Conservation (phyloP, 306 rosid species). For the Delonix regia region DNA sequence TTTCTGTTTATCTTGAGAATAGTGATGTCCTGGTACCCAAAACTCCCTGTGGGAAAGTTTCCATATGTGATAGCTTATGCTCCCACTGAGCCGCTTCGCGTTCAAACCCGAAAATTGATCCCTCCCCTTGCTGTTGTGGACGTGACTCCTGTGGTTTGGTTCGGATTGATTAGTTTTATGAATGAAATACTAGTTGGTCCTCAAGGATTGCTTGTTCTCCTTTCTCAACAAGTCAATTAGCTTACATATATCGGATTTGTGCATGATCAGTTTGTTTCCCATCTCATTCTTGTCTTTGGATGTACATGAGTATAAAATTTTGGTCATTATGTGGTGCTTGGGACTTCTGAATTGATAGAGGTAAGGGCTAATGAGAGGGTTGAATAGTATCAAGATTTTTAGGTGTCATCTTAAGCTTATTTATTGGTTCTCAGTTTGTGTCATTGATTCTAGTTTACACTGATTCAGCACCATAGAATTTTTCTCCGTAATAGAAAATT, state of each 20-base stretch:
- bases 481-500: too few relatives aligned
- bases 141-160: conserved; percentile 95
- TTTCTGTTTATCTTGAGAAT: conserved; percentile 82
- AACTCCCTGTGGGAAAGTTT: conserved; percentile 45
- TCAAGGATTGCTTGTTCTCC: conserved; percentile 92
- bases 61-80: conserved; percentile 89
- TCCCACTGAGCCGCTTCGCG: conserved; percentile 89
- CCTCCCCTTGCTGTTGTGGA: conserved; percentile 96
- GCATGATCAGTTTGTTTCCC: background rate
- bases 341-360: too few relatives aligned
- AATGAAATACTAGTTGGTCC: conserved; percentile 95
- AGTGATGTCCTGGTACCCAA: conserved; percentile 62
- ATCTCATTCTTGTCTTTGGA: background rate
- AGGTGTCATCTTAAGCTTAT: too few relatives aligned
- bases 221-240: conserved; percentile 74
- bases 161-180: conserved; percentile 85
- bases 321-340: background rate
- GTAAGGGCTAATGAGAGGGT: background rate
- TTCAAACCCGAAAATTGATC: conserved; percentile 76
- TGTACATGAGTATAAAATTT: background rate
- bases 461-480: too few relatives aligned
- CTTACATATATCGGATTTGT: conserved; percentile 18
- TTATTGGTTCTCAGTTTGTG: too few relatives aligned
- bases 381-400: too few relatives aligned
- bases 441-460: too few relatives aligned